phyloP scores from a whole-genome alignment of 768 basidiomycete species.

The Leucocoprinus leucothites region DNA sequence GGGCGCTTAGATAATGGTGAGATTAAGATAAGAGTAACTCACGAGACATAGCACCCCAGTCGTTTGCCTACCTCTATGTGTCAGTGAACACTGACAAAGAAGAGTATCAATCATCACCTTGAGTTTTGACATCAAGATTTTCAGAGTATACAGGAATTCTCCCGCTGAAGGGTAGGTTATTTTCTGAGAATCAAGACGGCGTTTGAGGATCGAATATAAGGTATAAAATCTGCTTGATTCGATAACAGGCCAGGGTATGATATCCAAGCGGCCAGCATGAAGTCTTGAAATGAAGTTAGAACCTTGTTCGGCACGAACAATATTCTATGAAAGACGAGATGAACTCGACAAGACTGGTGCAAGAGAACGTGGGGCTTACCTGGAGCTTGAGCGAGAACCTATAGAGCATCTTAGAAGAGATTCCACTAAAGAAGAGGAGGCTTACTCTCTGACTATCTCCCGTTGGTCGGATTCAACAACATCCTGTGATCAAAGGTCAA shows the following conservation, averaged over 20 bases:
- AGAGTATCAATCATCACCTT: conserved; percentile 49
- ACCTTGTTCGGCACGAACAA: conserved; percentile 60
- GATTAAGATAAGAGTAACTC: conserved; percentile 17
- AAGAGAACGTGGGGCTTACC: conserved; percentile 13
- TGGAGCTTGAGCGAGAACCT: conserved; percentile 57
- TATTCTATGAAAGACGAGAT: conserved; percentile 32
- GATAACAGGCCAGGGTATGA: conserved; percentile 69
- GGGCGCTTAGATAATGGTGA: background rate
- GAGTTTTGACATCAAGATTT: conserved; percentile 65
- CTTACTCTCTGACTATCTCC: conserved; percentile 59
- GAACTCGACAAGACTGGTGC: background rate
- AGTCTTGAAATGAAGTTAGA: conserved; percentile 61
- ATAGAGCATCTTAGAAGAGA: background rate
- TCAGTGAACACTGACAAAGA: too few species aligned
- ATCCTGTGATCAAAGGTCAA: conserved; percentile 38
- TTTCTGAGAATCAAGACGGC: conserved; percentile 43
- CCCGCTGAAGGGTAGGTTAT: conserved; percentile 49
- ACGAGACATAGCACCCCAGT: conserved; percentile 67
- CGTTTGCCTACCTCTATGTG: conserved; percentile 42
- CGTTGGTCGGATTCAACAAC: conserved; percentile 59
- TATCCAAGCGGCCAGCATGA: conserved; percentile 51
- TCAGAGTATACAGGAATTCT: conserved; percentile 54
- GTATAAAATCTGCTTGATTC: conserved; percentile 59
- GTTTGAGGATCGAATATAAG: conserved; percentile 47
- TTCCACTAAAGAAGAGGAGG: background rate